Evolutionary conservation across 768 basidiomycete species (phyloP).

Genomic region (Suillus bovinus): DNA sequence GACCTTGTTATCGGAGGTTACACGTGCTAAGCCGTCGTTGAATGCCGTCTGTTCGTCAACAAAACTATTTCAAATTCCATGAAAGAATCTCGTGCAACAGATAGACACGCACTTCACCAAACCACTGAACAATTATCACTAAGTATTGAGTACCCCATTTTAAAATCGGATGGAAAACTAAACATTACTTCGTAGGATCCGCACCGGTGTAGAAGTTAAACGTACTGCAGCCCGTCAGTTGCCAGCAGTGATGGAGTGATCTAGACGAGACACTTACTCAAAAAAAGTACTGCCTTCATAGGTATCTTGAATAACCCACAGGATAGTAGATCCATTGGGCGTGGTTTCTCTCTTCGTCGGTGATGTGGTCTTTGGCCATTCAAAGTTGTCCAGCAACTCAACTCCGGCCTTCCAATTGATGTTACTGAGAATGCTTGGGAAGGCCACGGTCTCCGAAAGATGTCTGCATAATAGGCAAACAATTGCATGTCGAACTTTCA

Average conservation of each 20-base stretch:
- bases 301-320: slow-evolving; percentile 70
- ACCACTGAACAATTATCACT: slow-evolving; percentile 48
- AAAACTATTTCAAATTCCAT: slow-evolving; percentile 45
- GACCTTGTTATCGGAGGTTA: slow-evolving; percentile 56
- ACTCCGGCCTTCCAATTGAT: background rate
- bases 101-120: slow-evolving; percentile 59
- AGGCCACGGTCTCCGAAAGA: slow-evolving; percentile 14
- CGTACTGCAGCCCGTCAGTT: slow-evolving; percentile 31
- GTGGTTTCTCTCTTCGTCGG: slow-evolving; percentile 37
- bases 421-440: background rate
- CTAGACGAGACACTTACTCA: slow-evolving; percentile 46
- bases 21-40: slow-evolving; percentile 52
- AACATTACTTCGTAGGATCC: slow-evolving; percentile 69
- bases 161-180: slow-evolving; percentile 11
- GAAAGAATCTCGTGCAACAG: background rate
- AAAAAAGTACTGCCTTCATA: slow-evolving; percentile 71
- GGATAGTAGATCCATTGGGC: slow-evolving; percentile 48
- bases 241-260: background rate
- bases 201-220: slow-evolving; percentile 58
- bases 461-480: slow-evolving; percentile 14
- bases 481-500: background rate
- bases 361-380: background rate
- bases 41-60: slow-evolving; percentile 57
- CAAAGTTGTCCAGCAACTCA: background rate
- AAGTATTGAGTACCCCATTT: slow-evolving; percentile 12